Evolutionary conservation across 768 basidiomycete genomes (phyloP).

Genomic region (Stropharia rugosoannulata): DNA sequence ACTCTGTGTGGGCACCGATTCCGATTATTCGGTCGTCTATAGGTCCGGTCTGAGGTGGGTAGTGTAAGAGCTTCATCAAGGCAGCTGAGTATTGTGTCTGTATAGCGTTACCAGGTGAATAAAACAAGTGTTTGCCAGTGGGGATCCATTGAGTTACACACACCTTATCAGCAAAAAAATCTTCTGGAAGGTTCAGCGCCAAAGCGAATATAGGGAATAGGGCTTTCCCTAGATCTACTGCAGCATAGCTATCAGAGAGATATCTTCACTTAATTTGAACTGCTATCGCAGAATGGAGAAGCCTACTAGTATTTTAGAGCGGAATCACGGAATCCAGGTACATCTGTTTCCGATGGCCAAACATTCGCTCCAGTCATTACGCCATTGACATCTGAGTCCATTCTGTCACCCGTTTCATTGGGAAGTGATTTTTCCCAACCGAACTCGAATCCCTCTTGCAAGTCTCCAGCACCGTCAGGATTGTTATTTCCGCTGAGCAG

Average conservation of each 20-base stretch:
- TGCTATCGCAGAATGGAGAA: background rate
- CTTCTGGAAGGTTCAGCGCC: conserved; percentile 69
- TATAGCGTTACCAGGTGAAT: background rate
- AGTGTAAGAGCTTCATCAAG: conserved; percentile 77
- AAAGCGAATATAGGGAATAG: conserved; percentile 87
- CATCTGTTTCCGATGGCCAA: conserved; percentile 59
- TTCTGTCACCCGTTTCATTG: conserved; percentile 19
- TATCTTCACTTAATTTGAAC: background rate
- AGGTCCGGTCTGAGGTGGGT: conserved; percentile 68
- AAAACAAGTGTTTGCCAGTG: background rate
- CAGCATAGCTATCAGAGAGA: conserved; percentile 30
- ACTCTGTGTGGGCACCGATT: conserved; percentile 84
- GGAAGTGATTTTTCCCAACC: conserved; percentile 58
- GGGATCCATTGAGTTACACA: conserved; percentile 8
- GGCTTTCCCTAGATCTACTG: conserved; percentile 46
- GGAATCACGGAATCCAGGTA: conserved; percentile 57
- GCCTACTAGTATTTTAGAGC: conserved; percentile 68
- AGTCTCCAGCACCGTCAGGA: conserved; percentile 75
- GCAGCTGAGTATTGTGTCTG: conserved; percentile 80
- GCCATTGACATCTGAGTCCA: conserved; percentile 39
- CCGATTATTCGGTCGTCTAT: conserved; percentile 72
- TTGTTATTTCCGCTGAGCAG: conserved; percentile 74
- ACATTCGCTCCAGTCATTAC: conserved; percentile 72
- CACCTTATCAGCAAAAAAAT: conserved; percentile 84
- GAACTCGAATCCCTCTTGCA: conserved; percentile 90